Evolutionary conservation across 257 asterid genomes (phyloP), one percentile per base, ranked within the genome.

Genomic region (Mentha longifolia): DNA sequence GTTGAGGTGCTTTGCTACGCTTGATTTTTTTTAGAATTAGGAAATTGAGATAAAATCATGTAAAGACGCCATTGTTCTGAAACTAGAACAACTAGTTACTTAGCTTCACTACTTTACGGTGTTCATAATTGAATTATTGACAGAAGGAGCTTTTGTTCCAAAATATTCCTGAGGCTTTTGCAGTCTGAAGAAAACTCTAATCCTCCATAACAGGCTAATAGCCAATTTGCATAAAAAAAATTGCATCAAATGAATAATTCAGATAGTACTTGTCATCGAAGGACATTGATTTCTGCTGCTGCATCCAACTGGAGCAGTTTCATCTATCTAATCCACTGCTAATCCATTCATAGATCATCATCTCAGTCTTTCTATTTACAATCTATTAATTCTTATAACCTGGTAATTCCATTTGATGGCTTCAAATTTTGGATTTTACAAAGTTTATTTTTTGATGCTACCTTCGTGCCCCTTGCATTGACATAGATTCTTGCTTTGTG

Each of bases 361-460:
- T 43, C 39, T 62, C 39, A 19, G 25, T 54, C 30, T 19, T 55
- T 63, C 35, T 20, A 71, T 10, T n/a, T 42, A 15, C n/a, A 62
- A 3, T 51, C 20, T 61, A 31, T 39, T 62, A 41, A 51, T 75
- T 50, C 63, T 54, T 42, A 11, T 33, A 50, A 56, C 45, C 65
- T 65, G 69, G 66, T 59, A 58, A 31, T 51, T 59, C 46, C 39
- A 42, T 60, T 37, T 33, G 22, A 50, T 30, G 46, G 33, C 61
- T 46, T 61, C n/a, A 52, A 8, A 61, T 33, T 33, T 52, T 68
- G 62, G 41, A 67, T 76, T 54, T 2, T 2, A 41, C 52, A 20
- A 6, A 69, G 35, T 52, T 65, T 45, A 41, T 72, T 72, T 52
- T 19, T 35, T 64, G 50, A 39, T 74, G 67, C 71, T 78, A 54